Evolutionary conservation across 371 early-diverging fungal genomes (phyloP), one percentile per base, ranked within the genome.

Genomic region (Mucor lusitanicus): DNA sequence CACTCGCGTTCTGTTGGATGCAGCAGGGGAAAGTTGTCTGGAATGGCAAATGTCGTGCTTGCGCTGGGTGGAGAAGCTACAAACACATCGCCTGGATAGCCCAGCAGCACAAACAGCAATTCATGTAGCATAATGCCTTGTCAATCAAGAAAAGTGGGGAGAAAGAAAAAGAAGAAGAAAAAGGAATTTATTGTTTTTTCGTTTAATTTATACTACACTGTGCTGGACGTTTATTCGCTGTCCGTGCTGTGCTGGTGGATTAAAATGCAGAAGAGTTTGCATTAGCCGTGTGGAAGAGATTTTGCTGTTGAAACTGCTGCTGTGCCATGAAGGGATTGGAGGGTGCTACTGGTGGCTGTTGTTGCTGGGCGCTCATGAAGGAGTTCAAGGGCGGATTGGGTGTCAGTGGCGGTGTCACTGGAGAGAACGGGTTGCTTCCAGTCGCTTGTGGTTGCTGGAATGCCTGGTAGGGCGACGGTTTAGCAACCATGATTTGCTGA

Each of bases 71-170:
- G 90, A 59, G 71, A 73, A 3, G 90, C 87, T 6, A 81, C 74
- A 73, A 92, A 91, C 39, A 93, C 76, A 68, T 88, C 87, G 33
- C 91, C 89, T 17, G 90, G 80, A 64, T 84, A 81, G 8, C 94
- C 94, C 17, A 87, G 80, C 32, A 93, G 78, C 11, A 86, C 84
- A 65, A 91, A 79, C 40, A 93, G 81, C 54, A 93, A 76, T 82
- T 93, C 94, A 77, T 93, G 94, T 32, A 92, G 85, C 94, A 93
- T 93, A 13, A 28, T 32, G 23, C 11, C 3, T 3, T 25, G 8
- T 33, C 8, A 7, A 6, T 21, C 12, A 21, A 13, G 0, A 23
- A 48, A 2, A 48, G 48, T 9, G 9, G 1, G 9, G 17, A 17
- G 9, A 40, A 17, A 5, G 17, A 40, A 17, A 17, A 17, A 40